Percentiles rank a stretch among this genome's conserved stretches.
These are phyloP conservation scores for Davidsoniella eucalypti DNA, from an alignment of 2,329 filamentous ascomycete species.

Conservation along the genomic window DNA sequence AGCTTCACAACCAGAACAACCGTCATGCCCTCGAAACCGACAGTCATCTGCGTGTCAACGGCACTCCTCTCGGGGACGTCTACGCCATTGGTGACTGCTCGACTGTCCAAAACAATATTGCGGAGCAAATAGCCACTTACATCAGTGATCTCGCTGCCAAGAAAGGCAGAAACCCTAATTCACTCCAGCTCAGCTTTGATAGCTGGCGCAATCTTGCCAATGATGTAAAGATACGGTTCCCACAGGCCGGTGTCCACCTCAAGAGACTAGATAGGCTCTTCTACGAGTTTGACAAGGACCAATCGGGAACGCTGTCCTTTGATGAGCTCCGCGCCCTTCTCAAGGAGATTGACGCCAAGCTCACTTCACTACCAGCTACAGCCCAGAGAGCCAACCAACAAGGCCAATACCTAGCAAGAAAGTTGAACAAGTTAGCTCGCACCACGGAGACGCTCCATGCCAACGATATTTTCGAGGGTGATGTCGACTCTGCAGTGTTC, in stretches of 20 bases:
- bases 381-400: constrained; percentile 95
- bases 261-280: constrained; percentile 85
- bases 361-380: constrained; percentile 86
- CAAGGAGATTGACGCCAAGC: constrained; percentile 81
- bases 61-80: constrained; percentile 80
- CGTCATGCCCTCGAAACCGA: constrained; percentile 87
- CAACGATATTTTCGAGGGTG: constrained; percentile 75
- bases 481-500: constrained; percentile 82
- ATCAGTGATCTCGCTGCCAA: constrained; percentile 82
- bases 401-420: constrained; percentile 77
- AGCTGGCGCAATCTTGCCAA: constrained; percentile 80
- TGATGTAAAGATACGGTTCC: constrained; percentile 75
- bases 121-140: constrained; percentile 80
- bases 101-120: constrained; percentile 94
- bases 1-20: constrained; percentile 69
- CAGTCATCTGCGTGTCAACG: constrained; percentile 74
- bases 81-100: constrained; percentile 94
- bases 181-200: constrained; percentile 66
- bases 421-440: constrained; percentile 81
- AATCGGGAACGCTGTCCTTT: constrained; percentile 85
- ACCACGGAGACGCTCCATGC: constrained; percentile 55
- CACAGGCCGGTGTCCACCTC: constrained; percentile 75
- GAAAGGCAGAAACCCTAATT: constrained; percentile 75
- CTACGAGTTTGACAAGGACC: constrained; percentile 79
- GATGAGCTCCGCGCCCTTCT: constrained; percentile 79